Evolutionary conservation across 768 basidiomycete genomes (phyloP), one percentile per base, ranked within the genome.

Genomic region (Phaeotremella skinneri): DNA sequence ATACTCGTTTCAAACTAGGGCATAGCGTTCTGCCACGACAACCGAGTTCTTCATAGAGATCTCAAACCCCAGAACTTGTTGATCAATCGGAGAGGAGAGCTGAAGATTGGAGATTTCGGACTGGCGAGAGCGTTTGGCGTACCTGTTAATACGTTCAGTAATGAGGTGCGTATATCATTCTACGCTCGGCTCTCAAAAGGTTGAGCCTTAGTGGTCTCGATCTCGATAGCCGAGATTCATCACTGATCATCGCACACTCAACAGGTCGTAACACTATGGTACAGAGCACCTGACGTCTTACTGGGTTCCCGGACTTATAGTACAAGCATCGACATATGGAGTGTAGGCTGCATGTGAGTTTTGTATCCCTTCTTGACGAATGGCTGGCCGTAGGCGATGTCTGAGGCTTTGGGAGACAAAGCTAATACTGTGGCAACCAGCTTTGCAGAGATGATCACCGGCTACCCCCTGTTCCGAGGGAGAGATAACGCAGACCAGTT

Each of bases 391-490:
- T 47, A 47, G 32, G 17, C 6, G 29, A 23, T 31, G 17, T 25
- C n/a, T 23, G 2, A 26, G 9, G 2, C n/a, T 21, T 25, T 55
- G 54, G n/a, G n/a, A 32, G 23, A 13, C 41, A 6, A 34, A 30
- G 56, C 43, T 61, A 27, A 21, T 45, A 59, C 47, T 43, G 9
- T 16, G 16, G 30, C 29, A 17, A n/a, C 25, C 61, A 78, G 76
- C 73, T 96, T 99, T 75, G 94, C 96, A 20, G 96, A 99, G 79
- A 98, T 99, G 94, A 98, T 99, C 59, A 87, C 90, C 20, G 96
- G 96, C 1, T 88, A 92, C 4, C 96, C 96, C 26, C 83, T 99
- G 27, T 99, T 99, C 82, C 83, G 94, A 64, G 96, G 96, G 21
- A 82, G 94, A 62, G 96, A 98, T 76, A 97, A 97, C 71, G 88